These are phyloP conservation scores for Dendrobium chrysotoxum DNA, from an alignment of 106 monocot species.

Conservation along the genomic window DNA sequence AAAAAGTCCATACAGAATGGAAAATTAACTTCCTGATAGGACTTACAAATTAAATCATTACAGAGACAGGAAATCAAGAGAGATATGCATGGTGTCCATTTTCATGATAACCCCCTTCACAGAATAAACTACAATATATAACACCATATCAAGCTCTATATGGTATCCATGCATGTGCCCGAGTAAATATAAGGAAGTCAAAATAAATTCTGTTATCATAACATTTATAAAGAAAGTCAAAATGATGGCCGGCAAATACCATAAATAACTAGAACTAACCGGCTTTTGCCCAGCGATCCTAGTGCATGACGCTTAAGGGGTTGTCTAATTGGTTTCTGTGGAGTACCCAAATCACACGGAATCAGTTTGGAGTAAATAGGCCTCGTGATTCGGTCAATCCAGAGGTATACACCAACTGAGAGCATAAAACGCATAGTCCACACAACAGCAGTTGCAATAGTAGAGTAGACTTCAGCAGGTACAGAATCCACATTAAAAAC, in stretches of 20 bases:
- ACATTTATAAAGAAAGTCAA: not conserved
- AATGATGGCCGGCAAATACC: not conserved
- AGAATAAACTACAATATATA: not conserved
- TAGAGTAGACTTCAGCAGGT: constrained; percentile 73
- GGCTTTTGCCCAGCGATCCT: constrained; percentile 78
- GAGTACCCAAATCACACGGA: constrained; percentile 69
- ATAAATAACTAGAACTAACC: constrained; percentile 29
- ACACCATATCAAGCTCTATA: not conserved
- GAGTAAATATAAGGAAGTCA: not conserved
- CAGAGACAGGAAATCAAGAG: not conserved
- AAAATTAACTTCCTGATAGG: not conserved
- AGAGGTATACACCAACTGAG: constrained; percentile 58
- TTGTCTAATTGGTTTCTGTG: constrained; percentile 37
- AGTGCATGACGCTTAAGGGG: constrained; percentile 50
- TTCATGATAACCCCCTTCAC: not conserved
- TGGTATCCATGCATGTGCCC: not conserved
- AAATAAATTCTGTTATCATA: not conserved
- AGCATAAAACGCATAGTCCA: constrained; percentile 86
- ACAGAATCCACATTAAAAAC: constrained; percentile 75
- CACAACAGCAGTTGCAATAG: constrained; percentile 66
- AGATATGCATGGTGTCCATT: not conserved
- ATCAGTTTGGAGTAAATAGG: constrained; percentile 84
- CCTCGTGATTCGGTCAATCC: constrained; percentile 55
- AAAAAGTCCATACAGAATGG: not conserved
- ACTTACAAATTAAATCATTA: not conserved